Base-by-base conservation (phyloP, 306 rosid genomes). In the Ziziphus jujuba region DNA sequence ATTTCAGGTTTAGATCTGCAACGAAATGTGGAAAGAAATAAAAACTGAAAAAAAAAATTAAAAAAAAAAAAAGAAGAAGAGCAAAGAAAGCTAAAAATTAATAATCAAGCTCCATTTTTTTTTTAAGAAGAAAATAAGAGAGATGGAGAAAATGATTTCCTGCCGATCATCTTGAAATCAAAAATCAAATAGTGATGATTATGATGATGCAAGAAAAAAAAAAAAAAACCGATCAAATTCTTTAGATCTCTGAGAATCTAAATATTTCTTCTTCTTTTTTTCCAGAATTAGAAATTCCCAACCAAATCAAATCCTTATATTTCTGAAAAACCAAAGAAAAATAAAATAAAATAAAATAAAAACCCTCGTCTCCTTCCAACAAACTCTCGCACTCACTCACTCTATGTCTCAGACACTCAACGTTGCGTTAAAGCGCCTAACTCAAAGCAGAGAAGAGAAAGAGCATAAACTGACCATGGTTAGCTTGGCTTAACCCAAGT, bases 201-300 rank as follows among this genome's bases (percentile, higher is more conserved):
- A 71, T 69, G 54, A 44, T 24, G 21, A 60, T 7, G 43, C 7
- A 66, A 56, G 21, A 16, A 25, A 21, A 33, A 47, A 20, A 16
- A 8, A 43, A 28, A 61, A 35, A 55, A 55, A 64, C 62, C 56
- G 22, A 78, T 51, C 76, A 59, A 63, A 53, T 4, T 61, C 23
- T n/a, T 25, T 68, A 81, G 91, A 85, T 84, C 79, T 75, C 73
- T 44, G 28, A 51, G 84, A 72, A 85, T 77, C 86, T 72, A 71
- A 61, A 72, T 5, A 28, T 28, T 28, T 28, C 3, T 28, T 28
- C 21, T 66, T 34, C 72, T 28, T 2, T 28, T 28, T 24, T 66
- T 34, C 72, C 74, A 34, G 47, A 75, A 67, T 70, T 23, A 48
- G 65, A 59, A 84, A 71, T 54, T n/a, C 20, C 20, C 7, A 35